phyloP scores from a whole-genome alignment of 2,329 filamentous ascomycete species.

The Taxawa tesnikishii region DNA sequence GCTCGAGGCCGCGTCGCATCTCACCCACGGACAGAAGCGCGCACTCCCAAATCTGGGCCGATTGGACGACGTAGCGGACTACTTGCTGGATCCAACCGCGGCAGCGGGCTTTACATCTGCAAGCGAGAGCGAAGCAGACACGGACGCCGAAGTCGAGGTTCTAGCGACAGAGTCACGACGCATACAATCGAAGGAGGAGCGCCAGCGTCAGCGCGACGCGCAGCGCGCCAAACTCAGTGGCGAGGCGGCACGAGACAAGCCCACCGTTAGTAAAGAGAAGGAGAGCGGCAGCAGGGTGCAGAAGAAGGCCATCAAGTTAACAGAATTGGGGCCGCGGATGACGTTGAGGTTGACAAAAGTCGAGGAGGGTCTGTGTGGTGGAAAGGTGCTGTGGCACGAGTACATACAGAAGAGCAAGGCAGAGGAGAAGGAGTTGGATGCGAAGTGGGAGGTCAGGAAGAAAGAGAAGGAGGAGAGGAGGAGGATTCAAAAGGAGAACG shows the following conservation, averaged over 20 bases:
- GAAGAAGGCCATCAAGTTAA: slow-evolving; percentile 77
- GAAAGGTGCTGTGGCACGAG: slow-evolving; percentile 96
- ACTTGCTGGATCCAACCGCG: slow-evolving; percentile 68
- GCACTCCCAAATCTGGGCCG: slow-evolving; percentile 76
- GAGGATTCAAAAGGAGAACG: slow-evolving; percentile 76
- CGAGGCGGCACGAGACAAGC: slow-evolving; percentile 9
- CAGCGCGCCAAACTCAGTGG: slow-evolving; percentile 7
- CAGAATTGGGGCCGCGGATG: slow-evolving; percentile 87
- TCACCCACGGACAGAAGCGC: slow-evolving; percentile 42
- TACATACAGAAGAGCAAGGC: slow-evolving; percentile 73
- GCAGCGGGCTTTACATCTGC: slow-evolving; percentile 80
- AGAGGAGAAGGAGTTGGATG: slow-evolving; percentile 68
- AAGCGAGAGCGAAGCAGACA: slow-evolving; percentile 85
- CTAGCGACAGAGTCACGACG: slow-evolving; percentile 47
- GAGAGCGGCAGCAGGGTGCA: slow-evolving; percentile 44
- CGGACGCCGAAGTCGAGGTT: slow-evolving; percentile 90
- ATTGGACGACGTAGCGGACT: slow-evolving; percentile 88
- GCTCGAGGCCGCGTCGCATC: slow-evolving; percentile 73
- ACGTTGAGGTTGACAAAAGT: slow-evolving; percentile 84
- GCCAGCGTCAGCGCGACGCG: slow-evolving; percentile 24
- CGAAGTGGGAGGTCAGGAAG: slow-evolving; percentile 65
- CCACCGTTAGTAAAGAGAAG: slow-evolving; percentile 23
- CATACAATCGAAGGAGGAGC: slow-evolving; percentile 44
- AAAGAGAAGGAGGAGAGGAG: slow-evolving; percentile 73
- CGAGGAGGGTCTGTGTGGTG: slow-evolving; percentile 81